Percentiles rank a stretch among this genome's conserved stretches.
Evolutionary conservation across 2,329 filamentous ascomycete genomes (phyloP).

Genomic region (Sclerotiophoma versabilis): DNA sequence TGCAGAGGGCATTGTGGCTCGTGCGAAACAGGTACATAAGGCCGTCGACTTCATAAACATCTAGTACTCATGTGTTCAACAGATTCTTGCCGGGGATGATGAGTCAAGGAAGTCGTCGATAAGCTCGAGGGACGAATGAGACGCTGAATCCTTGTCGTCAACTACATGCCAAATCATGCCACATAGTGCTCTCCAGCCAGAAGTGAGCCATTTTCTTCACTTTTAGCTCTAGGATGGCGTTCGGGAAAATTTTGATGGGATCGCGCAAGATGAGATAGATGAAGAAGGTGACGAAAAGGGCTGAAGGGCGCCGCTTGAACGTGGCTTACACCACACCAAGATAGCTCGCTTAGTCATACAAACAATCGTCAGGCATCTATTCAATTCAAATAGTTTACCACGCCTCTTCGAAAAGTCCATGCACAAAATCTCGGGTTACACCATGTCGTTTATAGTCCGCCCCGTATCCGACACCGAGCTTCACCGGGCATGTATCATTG

Average conservation of each 20-base stretch:
- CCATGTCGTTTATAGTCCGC: conserved; percentile 34
- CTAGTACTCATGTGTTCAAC: neutral
- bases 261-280: neutral
- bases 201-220: neutral
- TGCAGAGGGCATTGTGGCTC: conserved; percentile 11
- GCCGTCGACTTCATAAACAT: fast-evolving
- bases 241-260: neutral
- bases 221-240: neutral
- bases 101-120: conserved; percentile 5
- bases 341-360: conserved; percentile 18
- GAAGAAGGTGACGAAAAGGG: conserved; percentile 6
- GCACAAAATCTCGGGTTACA: neutral
- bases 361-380: conserved; percentile 4
- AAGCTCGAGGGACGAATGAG: neutral
- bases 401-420: neutral
- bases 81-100: conserved; percentile 11
- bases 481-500: conserved; percentile 31
- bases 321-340: neutral
- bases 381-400: neutral
- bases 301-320: conserved; percentile 10
- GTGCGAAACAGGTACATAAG: conserved; percentile 1
- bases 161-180: neutral
- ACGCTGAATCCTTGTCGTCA: neutral
- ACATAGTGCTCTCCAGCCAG: neutral
- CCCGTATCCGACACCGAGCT: conserved; percentile 35